Conservation (phyloP, 345 rosid species). For the Carallia brachiata region DNA sequence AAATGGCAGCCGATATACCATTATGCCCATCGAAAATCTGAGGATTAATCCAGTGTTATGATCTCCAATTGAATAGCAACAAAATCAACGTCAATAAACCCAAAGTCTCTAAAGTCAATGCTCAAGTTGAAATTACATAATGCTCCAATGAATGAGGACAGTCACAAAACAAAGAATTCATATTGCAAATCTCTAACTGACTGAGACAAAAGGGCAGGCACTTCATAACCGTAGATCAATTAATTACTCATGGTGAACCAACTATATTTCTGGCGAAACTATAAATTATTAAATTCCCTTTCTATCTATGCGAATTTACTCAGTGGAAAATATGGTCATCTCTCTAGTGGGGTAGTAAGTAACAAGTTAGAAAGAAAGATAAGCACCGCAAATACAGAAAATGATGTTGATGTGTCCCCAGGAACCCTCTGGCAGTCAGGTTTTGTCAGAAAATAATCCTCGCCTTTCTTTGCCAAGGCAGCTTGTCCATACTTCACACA, state of each 20-base stretch:
- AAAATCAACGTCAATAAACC: constrained; percentile 17
- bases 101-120: constrained; percentile 5
- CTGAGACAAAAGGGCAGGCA: neutral
- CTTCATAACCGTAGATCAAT: neutral
- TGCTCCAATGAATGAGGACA: neutral
- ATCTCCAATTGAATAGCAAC: neutral
- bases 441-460: constrained; percentile 86
- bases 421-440: constrained; percentile 75
- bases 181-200: neutral
- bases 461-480: constrained; percentile 95
- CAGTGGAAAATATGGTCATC: neutral
- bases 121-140: neutral
- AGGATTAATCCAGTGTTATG: constrained; percentile 2
- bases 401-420: constrained; percentile 71
- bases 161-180: neutral
- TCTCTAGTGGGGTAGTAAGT: neutral
- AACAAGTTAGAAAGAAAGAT: neutral
- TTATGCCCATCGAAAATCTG: constrained; percentile 98
- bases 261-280: too few species aligned
- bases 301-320: neutral
- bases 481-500: constrained; percentile 92
- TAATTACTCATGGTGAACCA: neutral
- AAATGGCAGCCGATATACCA: constrained; percentile 97
- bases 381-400: constrained; percentile 96
- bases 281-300: neutral